These are phyloP conservation scores for Pelargonium fulgidum DNA, from an alignment of 441 rosid genomes.

Conservation along the genomic window DNA sequence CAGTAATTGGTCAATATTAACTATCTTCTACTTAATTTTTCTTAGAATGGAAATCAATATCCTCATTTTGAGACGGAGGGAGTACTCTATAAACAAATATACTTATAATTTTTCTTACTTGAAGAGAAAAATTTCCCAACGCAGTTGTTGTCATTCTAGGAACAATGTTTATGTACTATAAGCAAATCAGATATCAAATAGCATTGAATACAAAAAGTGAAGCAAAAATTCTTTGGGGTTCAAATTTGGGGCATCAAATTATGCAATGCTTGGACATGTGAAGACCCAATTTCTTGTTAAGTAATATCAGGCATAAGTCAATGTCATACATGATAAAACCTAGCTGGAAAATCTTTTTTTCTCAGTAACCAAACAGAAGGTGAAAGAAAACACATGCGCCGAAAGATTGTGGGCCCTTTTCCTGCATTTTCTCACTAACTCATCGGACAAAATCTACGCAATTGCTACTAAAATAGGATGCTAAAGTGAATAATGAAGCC, in stretches of 20 bases:
- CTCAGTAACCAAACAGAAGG: constrained; percentile 4
- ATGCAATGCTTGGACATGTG: not conserved
- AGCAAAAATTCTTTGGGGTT: not conserved
- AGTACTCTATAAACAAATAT: no score
- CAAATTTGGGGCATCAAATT: not conserved
- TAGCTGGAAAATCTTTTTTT: not conserved
- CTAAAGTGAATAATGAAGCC: no score
- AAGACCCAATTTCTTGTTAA: not conserved
- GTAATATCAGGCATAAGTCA: not conserved
- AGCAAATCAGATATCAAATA: not conserved
- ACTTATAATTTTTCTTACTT: not conserved
- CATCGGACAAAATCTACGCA: no score
- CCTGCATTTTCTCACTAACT: not conserved
- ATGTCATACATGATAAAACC: not conserved
- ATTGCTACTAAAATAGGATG: no score
- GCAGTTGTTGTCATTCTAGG: not conserved
- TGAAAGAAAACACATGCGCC: not conserved
- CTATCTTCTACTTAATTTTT: no score
- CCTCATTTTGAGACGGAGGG: no score
- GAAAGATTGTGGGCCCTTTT: not conserved
- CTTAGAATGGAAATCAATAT: no score
- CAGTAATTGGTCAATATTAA: not conserved
- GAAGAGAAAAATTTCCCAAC: not conserved
- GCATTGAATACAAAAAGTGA: not conserved
- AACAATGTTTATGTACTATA: not conserved